Base-by-base conservation (phyloP, 31 red algal genomes). In the Porphyra umbilicalis region DNA sequence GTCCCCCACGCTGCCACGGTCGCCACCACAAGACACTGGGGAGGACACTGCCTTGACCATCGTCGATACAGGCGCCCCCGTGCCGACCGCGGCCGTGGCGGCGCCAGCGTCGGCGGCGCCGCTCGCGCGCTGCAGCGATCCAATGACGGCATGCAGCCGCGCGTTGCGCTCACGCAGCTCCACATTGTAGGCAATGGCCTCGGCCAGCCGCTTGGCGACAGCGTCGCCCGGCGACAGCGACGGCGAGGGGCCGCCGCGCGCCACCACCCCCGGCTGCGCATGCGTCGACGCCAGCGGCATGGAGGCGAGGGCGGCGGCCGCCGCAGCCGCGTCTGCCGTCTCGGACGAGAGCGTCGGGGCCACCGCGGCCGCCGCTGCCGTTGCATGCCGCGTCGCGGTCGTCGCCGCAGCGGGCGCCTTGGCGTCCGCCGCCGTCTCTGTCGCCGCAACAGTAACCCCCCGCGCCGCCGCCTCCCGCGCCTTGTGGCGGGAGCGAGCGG, bases 401-500 rank as follows among this genome's bases (percentile, higher is more conserved):
- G 20, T 2, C 3, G 42, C 25, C 57, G 20, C 57, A 29, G 57
- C 25, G 25, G 57, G 20, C 25, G 57, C 25, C 57, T 71, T 6
- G 16, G 25, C 57, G 57, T 2, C 57, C 15, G 25, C 20, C 57
- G 20, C 20, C 57, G 57, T 6, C 14, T 8, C 13, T 29, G 38
- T 29, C 57, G 25, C 57, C 18, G 25, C 25, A 71, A 29, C 57
- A 25, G 57, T 18, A 29, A 18, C 57, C 3, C 57, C 57, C 6
- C 57, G 57, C 8, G 57, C 57, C 25, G 57, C 57, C 57, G 57
- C 57, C 57, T 71, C 57, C 57, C 57, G 57, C 14, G 57, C 57
- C 57, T 86, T 86, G 68, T 88, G 79, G 8, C 91, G 87, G 15
- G 74, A 80, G 33, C 88, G 82, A 25, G 90, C 87, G 32, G 94